Conservation (phyloP, 805 yeast genomes). For the Candida xiaguanensis region DNA sequence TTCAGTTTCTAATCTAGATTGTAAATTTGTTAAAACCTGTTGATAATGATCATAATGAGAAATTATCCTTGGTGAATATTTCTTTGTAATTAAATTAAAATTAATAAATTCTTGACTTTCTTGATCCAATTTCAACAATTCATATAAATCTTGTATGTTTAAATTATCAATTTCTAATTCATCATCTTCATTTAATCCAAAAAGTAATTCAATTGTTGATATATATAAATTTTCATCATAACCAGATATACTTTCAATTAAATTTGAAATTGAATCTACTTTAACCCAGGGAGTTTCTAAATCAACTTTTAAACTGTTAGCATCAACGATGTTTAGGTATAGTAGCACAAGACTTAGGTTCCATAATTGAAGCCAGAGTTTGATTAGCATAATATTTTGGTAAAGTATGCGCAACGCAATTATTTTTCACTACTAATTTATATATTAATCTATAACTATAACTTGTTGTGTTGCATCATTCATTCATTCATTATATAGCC, state of each 20-base stretch:
- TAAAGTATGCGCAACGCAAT: not conserved
- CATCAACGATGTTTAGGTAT: not conserved
- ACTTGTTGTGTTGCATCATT: constrained; percentile 14
- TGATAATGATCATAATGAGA: constrained; percentile 57
- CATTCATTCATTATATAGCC: too few relatives aligned
- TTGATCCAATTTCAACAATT: constrained; percentile 9
- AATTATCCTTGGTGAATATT: constrained; percentile 58
- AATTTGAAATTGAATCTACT: constrained; percentile 40
- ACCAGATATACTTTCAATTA: constrained; percentile 39
- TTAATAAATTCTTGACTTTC: constrained; percentile 27
- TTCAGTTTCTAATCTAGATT: constrained; percentile 14
- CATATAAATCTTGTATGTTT: constrained; percentile 9
- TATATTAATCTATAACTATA: constrained; percentile 19
- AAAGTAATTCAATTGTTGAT: constrained; percentile 23
- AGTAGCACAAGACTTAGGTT: not conserved
- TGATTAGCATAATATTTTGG: constrained; percentile 1
- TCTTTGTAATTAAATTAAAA: constrained; percentile 44
- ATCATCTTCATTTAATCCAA: constrained; percentile 8
- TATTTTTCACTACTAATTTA: not conserved
- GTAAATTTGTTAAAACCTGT: constrained; percentile 24
- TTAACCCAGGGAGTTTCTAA: constrained; percentile 36
- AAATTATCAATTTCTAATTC: constrained; percentile 13
- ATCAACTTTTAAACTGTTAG: constrained; percentile 1
- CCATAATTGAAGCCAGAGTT: constrained; percentile 1
- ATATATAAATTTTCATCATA: constrained; percentile 34